Conservation (phyloP, 1,284 basidiomycete genomes). For the Stygiomarasmius scandens region DNA sequence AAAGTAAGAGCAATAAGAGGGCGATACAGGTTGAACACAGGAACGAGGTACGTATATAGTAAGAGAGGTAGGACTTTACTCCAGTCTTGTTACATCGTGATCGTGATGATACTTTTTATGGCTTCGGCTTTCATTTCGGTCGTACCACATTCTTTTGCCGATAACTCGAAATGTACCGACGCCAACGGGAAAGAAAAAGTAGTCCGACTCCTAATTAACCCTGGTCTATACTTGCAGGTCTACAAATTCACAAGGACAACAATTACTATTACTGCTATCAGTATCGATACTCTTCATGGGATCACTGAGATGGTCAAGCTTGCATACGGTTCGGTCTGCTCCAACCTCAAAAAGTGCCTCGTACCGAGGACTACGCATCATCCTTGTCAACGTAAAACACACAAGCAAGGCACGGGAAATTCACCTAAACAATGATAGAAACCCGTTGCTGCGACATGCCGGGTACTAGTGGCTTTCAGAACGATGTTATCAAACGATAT, state of each 20-base stretch:
- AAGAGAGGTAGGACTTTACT: background rate
- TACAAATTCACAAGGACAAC: too few relatives aligned
- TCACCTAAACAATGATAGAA: slow-evolving; percentile 81
- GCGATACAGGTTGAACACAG: slow-evolving; percentile 6
- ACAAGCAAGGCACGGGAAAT: slow-evolving; percentile 24
- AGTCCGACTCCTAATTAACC: too few relatives aligned
- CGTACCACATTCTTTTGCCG: too few relatives aligned
- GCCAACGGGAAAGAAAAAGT: too few relatives aligned
- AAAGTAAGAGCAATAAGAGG: slow-evolving; percentile 1
- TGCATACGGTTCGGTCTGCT: slow-evolving; percentile 59
- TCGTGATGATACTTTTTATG: too few relatives aligned
- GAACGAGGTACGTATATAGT: background rate
- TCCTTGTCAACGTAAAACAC: background rate
- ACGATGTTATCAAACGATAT: slow-evolving; percentile 69
- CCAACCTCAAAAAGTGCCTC: slow-evolving; percentile 58
- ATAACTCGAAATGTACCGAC: too few relatives aligned
- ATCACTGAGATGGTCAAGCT: slow-evolving; percentile 38
- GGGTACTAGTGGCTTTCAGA: slow-evolving; percentile 64
- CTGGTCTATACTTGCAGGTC: too few relatives aligned
- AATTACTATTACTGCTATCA: too few relatives aligned
- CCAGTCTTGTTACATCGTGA: too few relatives aligned
- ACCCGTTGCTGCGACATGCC: slow-evolving; percentile 74
- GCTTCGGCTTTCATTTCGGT: too few relatives aligned
- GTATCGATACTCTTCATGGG: too few relatives aligned
- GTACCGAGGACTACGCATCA: slow-evolving; percentile 60